Percentiles rank a stretch among this genome's conserved stretches.
Evolutionary conservation across 139 green algal species (phyloP).

Genomic region (Penium margaritaceum): DNA sequence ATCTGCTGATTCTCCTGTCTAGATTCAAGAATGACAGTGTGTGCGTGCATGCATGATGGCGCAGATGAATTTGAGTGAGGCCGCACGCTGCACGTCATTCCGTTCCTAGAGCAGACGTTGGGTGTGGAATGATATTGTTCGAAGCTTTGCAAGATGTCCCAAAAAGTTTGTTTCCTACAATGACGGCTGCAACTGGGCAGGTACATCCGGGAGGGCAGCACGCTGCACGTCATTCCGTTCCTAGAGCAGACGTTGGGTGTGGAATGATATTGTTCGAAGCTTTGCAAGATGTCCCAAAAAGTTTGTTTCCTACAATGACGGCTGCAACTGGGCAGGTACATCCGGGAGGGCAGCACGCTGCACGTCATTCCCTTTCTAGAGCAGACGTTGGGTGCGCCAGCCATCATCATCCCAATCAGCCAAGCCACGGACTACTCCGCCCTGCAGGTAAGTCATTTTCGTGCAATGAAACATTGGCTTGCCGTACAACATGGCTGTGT

Average conservation of each 20-base stretch:
- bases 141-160: too few relatives aligned
- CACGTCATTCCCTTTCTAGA: slow-evolving; percentile 80
- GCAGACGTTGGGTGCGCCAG: slow-evolving; percentile 71
- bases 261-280: background rate
- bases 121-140: too few relatives aligned
- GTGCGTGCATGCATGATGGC: too few relatives aligned
- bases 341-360: slow-evolving; percentile 49
- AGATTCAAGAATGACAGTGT: too few relatives aligned
- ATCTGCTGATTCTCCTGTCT: too few relatives aligned
- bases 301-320: slow-evolving; percentile 2
- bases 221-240: slow-evolving; percentile 63
- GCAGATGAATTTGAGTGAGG: too few relatives aligned
- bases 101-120: too few relatives aligned
- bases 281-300: background rate
- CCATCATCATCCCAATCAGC: slow-evolving; percentile 83
- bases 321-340: slow-evolving; percentile 35
- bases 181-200: too few relatives aligned
- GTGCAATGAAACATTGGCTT: too few relatives aligned
- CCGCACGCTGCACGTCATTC: too few relatives aligned
- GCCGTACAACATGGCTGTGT: too few relatives aligned
- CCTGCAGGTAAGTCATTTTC: slow-evolving; percentile 22
- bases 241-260: slow-evolving; percentile 55
- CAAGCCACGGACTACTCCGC: slow-evolving; percentile 67
- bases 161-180: too few relatives aligned
- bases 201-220: slow-evolving; percentile 37